Evolutionary conservation across 495 filamentous ascomycete species (phyloP), one percentile per base, ranked within the genome.

Genomic region (Neurospora sp.): DNA sequence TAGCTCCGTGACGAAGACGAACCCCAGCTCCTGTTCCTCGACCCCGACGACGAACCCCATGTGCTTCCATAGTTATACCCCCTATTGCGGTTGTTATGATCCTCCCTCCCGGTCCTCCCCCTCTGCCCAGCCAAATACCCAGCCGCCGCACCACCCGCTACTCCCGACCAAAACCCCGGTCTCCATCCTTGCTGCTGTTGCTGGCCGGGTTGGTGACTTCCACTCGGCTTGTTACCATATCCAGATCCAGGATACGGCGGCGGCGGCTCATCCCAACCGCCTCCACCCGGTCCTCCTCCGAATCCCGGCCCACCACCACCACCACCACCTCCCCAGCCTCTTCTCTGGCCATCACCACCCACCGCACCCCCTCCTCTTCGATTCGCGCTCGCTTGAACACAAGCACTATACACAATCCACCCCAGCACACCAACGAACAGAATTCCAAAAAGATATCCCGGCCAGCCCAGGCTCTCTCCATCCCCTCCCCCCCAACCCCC

Each of bases 101-200:
- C 54, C 6, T 36, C 54, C 7, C 72, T 74, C 43, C 76, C 74
- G 15, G 2, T 19, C 72, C 80, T 78, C 36, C 81, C 82, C 75
- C 86, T 82, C 69, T 87, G 88, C 3, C 92, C 91, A 24, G 92
- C 88, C 43, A 87, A 77, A 79, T 94, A 95, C 7, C 82, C 87
- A 0, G 89, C 92, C 10, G 92, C 92, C 2, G 89, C 90, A 45
- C 93, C 93, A 45, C 88, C 87, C 9, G 90, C 81, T 4, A 92
- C 84, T 1, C 95, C 95, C 21, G 87, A 86, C 96, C 94, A 97
- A 78, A 97, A 97, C 0, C 96, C 95, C 4, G 95, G 94, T 69
- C 88, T 86, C 91, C 93, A 97, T 1, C 87, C 86, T 76, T 88
- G 81, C 48, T 76, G 73, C 13, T 80, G 39, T 31, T 21, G 39